Conservation (phyloP, 495 filamentous ascomycete species). For the Penicillium roqueforti region DNA sequence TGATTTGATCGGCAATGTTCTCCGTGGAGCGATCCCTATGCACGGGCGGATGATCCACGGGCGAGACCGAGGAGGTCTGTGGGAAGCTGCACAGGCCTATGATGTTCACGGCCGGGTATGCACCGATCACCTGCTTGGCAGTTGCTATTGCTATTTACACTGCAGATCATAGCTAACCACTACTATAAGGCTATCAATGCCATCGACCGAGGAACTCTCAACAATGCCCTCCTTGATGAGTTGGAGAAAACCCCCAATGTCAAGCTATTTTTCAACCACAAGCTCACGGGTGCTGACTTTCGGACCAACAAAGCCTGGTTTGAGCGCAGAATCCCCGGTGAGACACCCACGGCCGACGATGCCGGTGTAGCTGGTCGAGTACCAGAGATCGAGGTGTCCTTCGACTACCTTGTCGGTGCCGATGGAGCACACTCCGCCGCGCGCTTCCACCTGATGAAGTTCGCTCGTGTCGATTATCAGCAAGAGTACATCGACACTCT, state of each 20-base stretch:
- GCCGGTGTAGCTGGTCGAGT: constrained; percentile 32
- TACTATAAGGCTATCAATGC: constrained; percentile 51
- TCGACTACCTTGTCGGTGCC: constrained; percentile 91
- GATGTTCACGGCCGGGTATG: constrained; percentile 82
- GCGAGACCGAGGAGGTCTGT: constrained; percentile 58
- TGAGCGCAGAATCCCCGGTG: constrained; percentile 48
- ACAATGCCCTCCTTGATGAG: constrained; percentile 80
- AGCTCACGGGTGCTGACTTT: constrained; percentile 84
- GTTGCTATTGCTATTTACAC: neutral
- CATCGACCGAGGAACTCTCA: constrained; percentile 75
- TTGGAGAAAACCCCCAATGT: constrained; percentile 81
- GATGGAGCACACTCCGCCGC: constrained; percentile 92
- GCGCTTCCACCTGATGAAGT: constrained; percentile 93
- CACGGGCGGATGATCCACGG: constrained; percentile 96
- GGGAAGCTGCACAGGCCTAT: constrained; percentile 79
- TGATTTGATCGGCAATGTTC: constrained; percentile 66
- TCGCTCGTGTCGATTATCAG: constrained; percentile 76
- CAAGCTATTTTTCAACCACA: constrained; percentile 85
- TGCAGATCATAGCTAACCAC: constrained; percentile 10
- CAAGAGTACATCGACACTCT: constrained; percentile 96
- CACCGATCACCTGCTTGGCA: constrained; percentile 5
- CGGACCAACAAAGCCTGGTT: constrained; percentile 79
- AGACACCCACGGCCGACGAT: constrained; percentile 29
- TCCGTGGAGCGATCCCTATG: constrained; percentile 83
- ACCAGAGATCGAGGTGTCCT: constrained; percentile 66